Percentiles rank a stretch among this genome's conserved stretches.
Conservation (phyloP, 805 yeast genomes). For the Vanderwaltozyma polyspora region DNA sequence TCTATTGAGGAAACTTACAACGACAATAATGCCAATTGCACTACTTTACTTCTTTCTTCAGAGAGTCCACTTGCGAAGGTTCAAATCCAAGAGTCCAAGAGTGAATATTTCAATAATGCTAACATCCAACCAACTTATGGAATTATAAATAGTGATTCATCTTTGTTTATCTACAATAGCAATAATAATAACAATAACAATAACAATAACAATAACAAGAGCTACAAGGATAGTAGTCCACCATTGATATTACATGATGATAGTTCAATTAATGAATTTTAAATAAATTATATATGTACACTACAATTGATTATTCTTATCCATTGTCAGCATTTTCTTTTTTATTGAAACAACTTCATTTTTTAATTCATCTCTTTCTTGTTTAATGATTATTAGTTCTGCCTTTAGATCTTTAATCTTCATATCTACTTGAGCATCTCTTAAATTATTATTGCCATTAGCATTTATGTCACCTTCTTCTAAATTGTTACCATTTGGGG, state of each 20-base stretch:
- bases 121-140: no score
- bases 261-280: not conserved
- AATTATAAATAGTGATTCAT: no score
- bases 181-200: no score
- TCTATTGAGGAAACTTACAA: no score
- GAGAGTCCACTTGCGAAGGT: no score
- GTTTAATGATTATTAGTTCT: conserved; percentile 65
- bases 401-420: conserved; percentile 77
- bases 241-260: not conserved
- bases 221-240: not conserved
- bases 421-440: conserved; percentile 53
- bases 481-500: conserved; percentile 13
- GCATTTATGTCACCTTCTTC: conserved; percentile 16
- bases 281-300: not conserved
- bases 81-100: no score
- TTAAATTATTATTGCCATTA: conserved; percentile 9
- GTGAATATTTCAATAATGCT: no score
- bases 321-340: conserved; percentile 35
- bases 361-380: conserved; percentile 72
- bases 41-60: no score
- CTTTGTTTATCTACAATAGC: no score
- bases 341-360: conserved; percentile 47
- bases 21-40: no score
- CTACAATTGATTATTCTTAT: no score
- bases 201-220: no score